Conservation (phyloP, 345 rosid genomes). For the Abelmoschus esculentus region DNA sequence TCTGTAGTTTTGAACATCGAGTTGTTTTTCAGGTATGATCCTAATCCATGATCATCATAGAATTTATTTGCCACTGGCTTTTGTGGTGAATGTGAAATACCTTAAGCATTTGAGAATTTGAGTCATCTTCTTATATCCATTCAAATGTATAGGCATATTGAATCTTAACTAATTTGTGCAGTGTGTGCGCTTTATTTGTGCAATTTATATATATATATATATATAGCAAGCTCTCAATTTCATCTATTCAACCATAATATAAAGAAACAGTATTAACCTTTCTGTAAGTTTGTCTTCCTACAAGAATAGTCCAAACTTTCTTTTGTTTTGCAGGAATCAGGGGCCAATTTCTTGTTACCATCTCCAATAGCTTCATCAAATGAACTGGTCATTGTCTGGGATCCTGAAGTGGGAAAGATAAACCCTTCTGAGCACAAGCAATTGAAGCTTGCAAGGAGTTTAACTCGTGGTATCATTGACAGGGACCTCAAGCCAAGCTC, state of each 20-base stretch:
- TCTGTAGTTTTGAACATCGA: conserved; percentile 88
- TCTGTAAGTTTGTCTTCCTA: background rate
- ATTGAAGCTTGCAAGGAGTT: conserved; percentile 91
- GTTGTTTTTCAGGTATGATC: conserved; percentile 83
- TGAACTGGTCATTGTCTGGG: conserved; percentile 93
- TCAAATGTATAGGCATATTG: background rate
- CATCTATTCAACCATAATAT: background rate
- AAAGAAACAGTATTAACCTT: background rate
- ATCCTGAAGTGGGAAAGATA: conserved; percentile 82
- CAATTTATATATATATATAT: background rate
- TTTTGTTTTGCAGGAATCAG: conserved; percentile 56
- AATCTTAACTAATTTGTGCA: background rate
- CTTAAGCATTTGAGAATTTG: background rate
- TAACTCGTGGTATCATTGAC: conserved; percentile 74
- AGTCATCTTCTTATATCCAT: background rate
- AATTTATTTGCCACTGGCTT: background rate
- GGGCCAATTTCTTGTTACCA: conserved; percentile 77
- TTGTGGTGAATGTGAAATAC: background rate
- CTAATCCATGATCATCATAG: background rate
- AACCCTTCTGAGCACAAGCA: conserved; percentile 99
- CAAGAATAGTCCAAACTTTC: background rate
- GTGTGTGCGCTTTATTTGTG: background rate
- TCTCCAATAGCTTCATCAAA: conserved; percentile 83
- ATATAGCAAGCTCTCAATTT: background rate
- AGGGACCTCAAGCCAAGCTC: conserved; percentile 92